Evolutionary conservation across 2,329 filamentous ascomycete genomes (phyloP).

Genomic region (Phialophora tarda): DNA sequence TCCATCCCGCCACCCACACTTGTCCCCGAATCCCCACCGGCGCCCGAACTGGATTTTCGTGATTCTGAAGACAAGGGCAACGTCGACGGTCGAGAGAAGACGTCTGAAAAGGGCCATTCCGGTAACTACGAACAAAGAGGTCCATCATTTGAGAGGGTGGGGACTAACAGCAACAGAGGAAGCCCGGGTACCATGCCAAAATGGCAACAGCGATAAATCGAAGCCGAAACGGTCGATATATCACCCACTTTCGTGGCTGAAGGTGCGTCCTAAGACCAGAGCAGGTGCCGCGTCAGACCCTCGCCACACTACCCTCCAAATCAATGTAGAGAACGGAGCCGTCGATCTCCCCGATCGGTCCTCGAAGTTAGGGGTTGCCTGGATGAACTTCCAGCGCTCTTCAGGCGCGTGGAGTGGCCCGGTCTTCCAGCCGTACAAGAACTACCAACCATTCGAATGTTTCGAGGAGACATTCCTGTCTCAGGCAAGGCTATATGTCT

Average conservation of each 20-base stretch:
- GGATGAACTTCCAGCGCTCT: conserved; percentile 2
- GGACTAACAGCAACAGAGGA: neutral
- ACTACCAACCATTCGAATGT: conserved; percentile 8
- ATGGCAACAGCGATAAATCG: neutral
- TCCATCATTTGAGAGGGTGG: neutral
- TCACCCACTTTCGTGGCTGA: conserved; percentile 7
- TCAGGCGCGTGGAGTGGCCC: neutral
- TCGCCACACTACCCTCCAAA: neutral
- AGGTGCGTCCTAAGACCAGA: neutral
- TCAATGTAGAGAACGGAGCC: neutral
- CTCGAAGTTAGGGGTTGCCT: conserved; percentile 14
- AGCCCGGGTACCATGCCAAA: neutral
- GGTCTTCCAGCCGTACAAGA: conserved; percentile 6
- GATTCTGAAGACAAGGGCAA: neutral
- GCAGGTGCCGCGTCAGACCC: neutral
- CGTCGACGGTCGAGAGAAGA: neutral
- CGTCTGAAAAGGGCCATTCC: neutral
- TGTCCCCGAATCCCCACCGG: neutral
- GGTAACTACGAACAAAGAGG: neutral
- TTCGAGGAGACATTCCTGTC: conserved; percentile 41
- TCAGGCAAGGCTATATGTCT: conserved; percentile 49
- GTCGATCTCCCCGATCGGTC: neutral
- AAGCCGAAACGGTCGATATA: conserved; percentile 1
- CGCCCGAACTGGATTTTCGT: neutral
- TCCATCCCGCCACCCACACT: conserved; percentile 43